Conservation (phyloP, 2,329 filamentous ascomycete genomes). For the Stylonectria norvegica region DNA sequence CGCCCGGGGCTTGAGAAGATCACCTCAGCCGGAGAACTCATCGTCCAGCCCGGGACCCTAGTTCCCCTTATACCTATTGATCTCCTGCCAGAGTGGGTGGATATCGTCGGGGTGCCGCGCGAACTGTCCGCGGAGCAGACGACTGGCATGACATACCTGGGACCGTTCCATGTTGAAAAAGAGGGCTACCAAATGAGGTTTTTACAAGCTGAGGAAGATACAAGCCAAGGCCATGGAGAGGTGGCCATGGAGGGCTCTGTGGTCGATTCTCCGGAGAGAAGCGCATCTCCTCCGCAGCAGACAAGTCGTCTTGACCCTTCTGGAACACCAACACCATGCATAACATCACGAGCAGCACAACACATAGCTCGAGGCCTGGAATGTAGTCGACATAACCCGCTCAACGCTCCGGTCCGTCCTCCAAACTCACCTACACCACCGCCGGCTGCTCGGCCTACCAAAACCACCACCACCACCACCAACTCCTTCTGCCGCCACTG, state of each 20-base stretch:
- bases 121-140: constrained; percentile 38
- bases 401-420: neutral
- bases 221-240: neutral
- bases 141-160: constrained; percentile 38
- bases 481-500: constrained; percentile 39
- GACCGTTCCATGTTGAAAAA: constrained; percentile 23
- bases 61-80: constrained; percentile 55
- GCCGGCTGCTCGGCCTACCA: too few relatives aligned
- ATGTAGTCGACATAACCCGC: constrained; percentile 17
- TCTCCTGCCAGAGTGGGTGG: constrained; percentile 46
- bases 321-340: neutral
- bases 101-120: constrained; percentile 43
- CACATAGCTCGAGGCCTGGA: constrained; percentile 12
- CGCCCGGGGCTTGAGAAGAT: constrained; percentile 33
- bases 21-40: constrained; percentile 18
- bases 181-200: constrained; percentile 19
- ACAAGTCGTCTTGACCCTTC: neutral
- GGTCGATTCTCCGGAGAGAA: constrained; percentile 2
- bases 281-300: neutral
- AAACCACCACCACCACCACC: neutral
- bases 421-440: neutral
- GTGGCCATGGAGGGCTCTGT: constrained; percentile 3
- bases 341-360: neutral
- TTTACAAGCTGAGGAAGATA: constrained; percentile 3
- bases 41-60: constrained; percentile 32